Base-by-base conservation (phyloP, 495 filamentous ascomycete genomes). In the Endocarpon pusillum region DNA sequence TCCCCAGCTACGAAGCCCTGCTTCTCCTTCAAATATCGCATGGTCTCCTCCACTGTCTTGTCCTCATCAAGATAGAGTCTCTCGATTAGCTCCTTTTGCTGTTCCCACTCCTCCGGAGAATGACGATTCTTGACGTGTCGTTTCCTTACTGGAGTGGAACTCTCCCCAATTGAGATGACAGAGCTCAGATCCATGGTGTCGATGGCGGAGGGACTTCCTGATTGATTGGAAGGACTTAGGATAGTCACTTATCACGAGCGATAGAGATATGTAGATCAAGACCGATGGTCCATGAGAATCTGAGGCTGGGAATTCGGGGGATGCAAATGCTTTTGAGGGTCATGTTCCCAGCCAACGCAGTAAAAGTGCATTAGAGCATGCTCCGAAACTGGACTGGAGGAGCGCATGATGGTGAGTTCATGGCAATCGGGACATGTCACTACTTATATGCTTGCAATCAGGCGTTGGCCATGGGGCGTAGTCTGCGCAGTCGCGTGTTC, bases 31-130 rank as follows among this genome's bases (percentile, higher is more conserved):
- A 25, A 25, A 12, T 25, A 25, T 12, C 23, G 23, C 23, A 25
- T 25, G 23, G 23, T 25, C 23, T 25, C 23, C 12, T 25, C 23
- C 23, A 12, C 23, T 25, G 23, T 25, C 23, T 25, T 25, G 23
- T 25, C 23, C 23, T 25, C 23, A 25, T 25, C 23, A 25, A 25
- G 23, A 25, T 25, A 25, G 23, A 25, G 23, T 25, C 23, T 25
- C 12, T 25, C 23, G 23, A 25, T 25, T 8, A 25, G 23, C 23
- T 25, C 23, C 23, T 25, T 25, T 8, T 25, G 23, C 12, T 25
- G 8, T 25, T 25, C 23, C 23, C 23, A 25, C 23, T 25, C 23
- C 12, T 25, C 12, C 23, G 23, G 23, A 25, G 23, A 25, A 25
- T 25, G 23, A 12, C 23, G 23, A 25, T 25, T 8, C 23, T 25